Base-by-base conservation (phyloP, 129 eudicot species). In the Artemisia tridentata region DNA sequence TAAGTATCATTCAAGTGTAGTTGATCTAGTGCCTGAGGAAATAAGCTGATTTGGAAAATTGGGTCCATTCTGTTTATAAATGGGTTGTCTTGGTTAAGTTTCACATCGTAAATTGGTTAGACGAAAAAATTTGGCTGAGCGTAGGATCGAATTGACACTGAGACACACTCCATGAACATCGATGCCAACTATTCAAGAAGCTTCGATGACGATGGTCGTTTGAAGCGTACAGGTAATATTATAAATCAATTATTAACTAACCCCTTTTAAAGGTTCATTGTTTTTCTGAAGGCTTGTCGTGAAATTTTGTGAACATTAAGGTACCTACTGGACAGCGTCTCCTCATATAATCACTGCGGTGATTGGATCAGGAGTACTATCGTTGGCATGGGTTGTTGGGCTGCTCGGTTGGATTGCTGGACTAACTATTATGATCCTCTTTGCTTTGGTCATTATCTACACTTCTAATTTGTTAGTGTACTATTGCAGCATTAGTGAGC, bases 381-480 rank as follows among this genome's bases (percentile, higher is more conserved):
- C 91, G 0, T 66, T 88, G 67, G 91, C 96, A 70, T 88, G 96
- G 96, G 91, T 91, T 0, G 63, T 84, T 1, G 96, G 82, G 17
- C 91, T 86, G 65, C 87, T 88, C 16, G 96, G 96, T 3, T 88
- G 96, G 96, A 75, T 86, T 5, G 89, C 87, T 16, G 96, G 91
- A 52, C 96, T 87, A 6, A 16, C 19, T 11, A 78, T 84, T 8
- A 31, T 31, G 41, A 5, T 31, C 7, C 41, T 31, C 41, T 31
- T 31, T 31, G 41, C 41, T 31, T 31, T 31, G 41, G 41, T 31
- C 41, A 31, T 31, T 31, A 7, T 31, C 41, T 2, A 31, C 41
- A 31, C 41, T 31, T 31, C 7, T 2, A 31, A 31, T 4, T 31
- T 31, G 7, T 7, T 31, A 31, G 41, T 5, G 1, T 1, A 31